Evolutionary conservation across 306 rosid genomes (phyloP), one percentile per base, ranked within the genome.

Genomic region (Sicyos baderoa): DNA sequence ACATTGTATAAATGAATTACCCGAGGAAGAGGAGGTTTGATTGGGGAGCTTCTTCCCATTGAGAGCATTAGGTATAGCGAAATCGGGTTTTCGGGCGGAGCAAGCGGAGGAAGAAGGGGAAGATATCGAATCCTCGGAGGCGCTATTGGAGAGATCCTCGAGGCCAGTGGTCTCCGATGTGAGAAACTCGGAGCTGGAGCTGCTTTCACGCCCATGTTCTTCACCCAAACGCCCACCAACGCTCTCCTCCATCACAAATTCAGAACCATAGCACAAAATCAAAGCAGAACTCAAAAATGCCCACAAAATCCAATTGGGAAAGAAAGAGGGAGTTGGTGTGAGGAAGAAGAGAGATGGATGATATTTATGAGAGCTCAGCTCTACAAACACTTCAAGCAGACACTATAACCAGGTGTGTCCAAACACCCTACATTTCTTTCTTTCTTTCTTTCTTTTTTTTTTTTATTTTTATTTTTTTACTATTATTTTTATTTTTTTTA

Each of bases 71-170:
- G 65, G 40, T 74, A 74, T 83, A 2, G 27, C 37, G 61, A 81
- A 85, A 66, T 79, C 80, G 17, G 79, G 58, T 75, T 84, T 77
- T 81, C 74, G 79, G 70, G 81, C 71, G 29, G 88, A 80, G 90
- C 93, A 88, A 29, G 91, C 80, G 77, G 82, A 49, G 49, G 95
- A 84, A 73, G 91, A 81, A 13, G 87, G 61, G 27, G 92, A 84
- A 74, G 91, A 90, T 1, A n/a, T n/a, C n/a, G 91, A 81, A 9
- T 81, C 89, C 45, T 84, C 97, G 45, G 94, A 84, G 80, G 89
- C 84, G 68, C 96, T 82, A 32, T 74, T 87, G 79, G 95, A 88
- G 54, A 77, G 94, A 49, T 86, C 96, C 75, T 88, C 95, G 56
- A 80, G 83, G 61, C 83, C 91, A 25, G 80, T 79, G 61, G 94